Conservation (phyloP, 2,329 filamentous ascomycete species). For the Aaosphaeria arxii region DNA sequence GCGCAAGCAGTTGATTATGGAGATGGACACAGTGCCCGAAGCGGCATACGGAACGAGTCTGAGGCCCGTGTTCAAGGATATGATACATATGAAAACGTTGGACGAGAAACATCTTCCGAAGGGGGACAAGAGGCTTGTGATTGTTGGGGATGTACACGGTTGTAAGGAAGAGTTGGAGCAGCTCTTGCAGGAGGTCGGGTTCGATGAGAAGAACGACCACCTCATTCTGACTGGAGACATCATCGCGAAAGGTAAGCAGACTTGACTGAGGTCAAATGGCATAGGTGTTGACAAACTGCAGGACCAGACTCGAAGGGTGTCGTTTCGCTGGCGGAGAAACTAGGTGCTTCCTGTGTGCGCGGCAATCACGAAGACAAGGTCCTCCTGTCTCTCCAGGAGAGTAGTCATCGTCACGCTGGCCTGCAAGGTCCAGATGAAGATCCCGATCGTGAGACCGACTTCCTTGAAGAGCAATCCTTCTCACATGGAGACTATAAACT, state of each 20-base stretch:
- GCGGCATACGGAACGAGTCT: conserved; percentile 47
- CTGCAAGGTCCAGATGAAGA: conserved; percentile 29
- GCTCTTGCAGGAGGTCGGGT: conserved; percentile 66
- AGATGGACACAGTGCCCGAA: conserved; percentile 28
- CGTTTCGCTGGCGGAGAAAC: conserved; percentile 67
- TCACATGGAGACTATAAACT: conserved; percentile 38
- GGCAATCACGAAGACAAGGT: conserved; percentile 92
- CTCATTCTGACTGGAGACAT: conserved; percentile 40
- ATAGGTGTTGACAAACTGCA: conserved; percentile 6
- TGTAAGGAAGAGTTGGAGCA: conserved; percentile 61
- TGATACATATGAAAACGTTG: conserved; percentile 51
- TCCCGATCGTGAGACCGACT: conserved; percentile 22
- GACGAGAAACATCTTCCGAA: conserved; percentile 47
- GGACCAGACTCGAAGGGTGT: conserved; percentile 77
- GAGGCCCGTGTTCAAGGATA: conserved; percentile 46
- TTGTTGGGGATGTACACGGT: conserved; percentile 92
- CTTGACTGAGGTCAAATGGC: not conserved
- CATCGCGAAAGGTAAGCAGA: conserved; percentile 63
- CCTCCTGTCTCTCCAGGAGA: conserved; percentile 60
- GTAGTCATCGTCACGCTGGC: conserved; percentile 16
- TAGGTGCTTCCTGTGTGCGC: conserved; percentile 77
- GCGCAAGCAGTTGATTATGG: conserved; percentile 30
- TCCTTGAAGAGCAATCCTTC: conserved; percentile 27
- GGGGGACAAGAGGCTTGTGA: conserved; percentile 61
- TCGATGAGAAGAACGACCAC: conserved; percentile 55